Evolutionary conservation across 441 rosid species (phyloP).

Genomic region (Theobroma grandiflorum): DNA sequence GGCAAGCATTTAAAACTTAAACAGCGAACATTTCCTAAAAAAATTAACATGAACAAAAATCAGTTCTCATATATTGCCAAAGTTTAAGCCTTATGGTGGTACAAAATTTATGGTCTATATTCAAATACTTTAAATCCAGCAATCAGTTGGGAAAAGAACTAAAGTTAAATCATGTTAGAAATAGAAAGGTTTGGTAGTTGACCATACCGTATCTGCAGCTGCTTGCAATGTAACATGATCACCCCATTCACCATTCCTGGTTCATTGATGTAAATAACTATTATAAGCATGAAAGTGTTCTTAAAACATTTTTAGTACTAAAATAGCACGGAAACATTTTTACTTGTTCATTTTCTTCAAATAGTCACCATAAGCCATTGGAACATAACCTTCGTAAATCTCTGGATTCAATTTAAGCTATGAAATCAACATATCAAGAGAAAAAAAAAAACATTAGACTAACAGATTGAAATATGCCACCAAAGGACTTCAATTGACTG

Average conservation of each 20-base stretch:
- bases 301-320: slow-evolving; percentile 14
- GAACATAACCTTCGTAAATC: slow-evolving; percentile 49
- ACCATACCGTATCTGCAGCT: slow-evolving; percentile 79
- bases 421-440: slow-evolving; percentile 25
- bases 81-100: not conserved
- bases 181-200: not conserved
- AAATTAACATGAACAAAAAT: not conserved
- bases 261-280: slow-evolving; percentile 24
- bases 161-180: not conserved
- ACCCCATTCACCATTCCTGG: slow-evolving; percentile 92
- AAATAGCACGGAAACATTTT: not conserved
- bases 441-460: not conserved
- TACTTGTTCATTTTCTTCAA: slow-evolving; percentile 53
- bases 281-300: slow-evolving; percentile 17
- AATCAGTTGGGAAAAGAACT: not conserved
- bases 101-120: not conserved
- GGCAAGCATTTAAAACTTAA: not conserved
- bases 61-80: not conserved
- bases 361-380: slow-evolving; percentile 54
- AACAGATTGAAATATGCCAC: not conserved
- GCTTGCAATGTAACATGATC: slow-evolving; percentile 96
- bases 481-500: not conserved
- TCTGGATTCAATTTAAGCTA: slow-evolving; percentile 68
- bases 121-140: not conserved
- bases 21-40: not conserved